Conservation (phyloP, 257 asterid species). For the Capsicum rhomboideum region DNA sequence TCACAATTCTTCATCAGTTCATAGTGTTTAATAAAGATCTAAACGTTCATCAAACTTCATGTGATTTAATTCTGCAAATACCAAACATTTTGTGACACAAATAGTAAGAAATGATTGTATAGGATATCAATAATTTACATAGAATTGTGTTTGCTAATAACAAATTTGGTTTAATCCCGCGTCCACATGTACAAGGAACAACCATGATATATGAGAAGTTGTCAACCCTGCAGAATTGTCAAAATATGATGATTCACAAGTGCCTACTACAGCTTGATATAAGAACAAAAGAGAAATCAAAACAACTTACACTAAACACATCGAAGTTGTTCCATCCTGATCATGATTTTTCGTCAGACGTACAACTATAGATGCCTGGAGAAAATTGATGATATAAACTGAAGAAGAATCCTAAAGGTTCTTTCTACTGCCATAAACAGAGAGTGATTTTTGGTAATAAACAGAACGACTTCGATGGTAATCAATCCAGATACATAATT, state of each 20-base stretch:
- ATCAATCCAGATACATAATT: constrained; percentile 88
- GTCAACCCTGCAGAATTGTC: neutral
- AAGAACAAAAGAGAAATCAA: neutral
- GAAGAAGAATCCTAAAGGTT: neutral
- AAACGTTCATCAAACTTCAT: neutral
- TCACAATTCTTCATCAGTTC: neutral
- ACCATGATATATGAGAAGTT: neutral
- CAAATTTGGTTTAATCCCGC: neutral
- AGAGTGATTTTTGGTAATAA: constrained; percentile 53
- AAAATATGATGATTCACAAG: neutral
- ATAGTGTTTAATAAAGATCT: neutral
- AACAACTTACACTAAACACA: neutral
- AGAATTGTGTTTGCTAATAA: neutral
- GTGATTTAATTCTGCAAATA: neutral
- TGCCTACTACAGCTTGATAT: neutral
- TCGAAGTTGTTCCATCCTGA: neutral
- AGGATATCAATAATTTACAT: neutral
- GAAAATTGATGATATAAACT: neutral
- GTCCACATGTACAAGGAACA: neutral
- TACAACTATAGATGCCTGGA: neutral
- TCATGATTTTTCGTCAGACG: neutral
- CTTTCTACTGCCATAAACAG: constrained; percentile 24
- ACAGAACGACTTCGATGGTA: constrained; percentile 66
- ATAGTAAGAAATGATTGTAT: neutral
- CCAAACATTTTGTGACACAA: neutral